phyloP scores from a whole-genome alignment of 306 rosid genomes.

The Vicia sativa region DNA sequence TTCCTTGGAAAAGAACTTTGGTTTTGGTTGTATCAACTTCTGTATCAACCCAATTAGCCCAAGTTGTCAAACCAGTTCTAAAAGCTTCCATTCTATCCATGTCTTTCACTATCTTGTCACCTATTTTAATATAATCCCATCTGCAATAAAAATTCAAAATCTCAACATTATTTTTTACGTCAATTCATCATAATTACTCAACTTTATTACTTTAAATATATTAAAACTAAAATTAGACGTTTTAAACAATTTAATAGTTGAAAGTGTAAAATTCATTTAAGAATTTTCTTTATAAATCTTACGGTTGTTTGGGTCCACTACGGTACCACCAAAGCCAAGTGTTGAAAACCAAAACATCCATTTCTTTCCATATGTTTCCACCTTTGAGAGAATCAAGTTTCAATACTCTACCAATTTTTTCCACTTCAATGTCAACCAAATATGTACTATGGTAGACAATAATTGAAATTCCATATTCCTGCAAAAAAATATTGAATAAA shows the following conservation, averaged over 20 bases:
- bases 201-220: too few species aligned
- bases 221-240: too few species aligned
- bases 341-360: constrained; percentile 70
- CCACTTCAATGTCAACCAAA: constrained; percentile 69
- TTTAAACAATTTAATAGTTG: too few species aligned
- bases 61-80: constrained; percentile 55
- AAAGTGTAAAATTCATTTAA: too few species aligned
- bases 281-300: too few species aligned
- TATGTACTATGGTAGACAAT: constrained; percentile 37
- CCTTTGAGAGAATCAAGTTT: constrained; percentile 64
- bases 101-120: constrained; percentile 48
- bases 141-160: constrained; percentile 39
- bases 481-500: not conserved
- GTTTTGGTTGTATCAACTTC: constrained; percentile 52
- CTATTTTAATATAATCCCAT: constrained; percentile 73
- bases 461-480: constrained; percentile 68
- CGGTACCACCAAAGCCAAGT: constrained; percentile 93
- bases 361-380: constrained; percentile 61
- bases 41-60: constrained; percentile 70
- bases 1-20: constrained; percentile 65
- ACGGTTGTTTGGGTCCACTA: constrained; percentile 63
- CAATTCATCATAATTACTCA: too few species aligned
- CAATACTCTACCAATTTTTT: constrained; percentile 55
- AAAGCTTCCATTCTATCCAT: constrained; percentile 78
- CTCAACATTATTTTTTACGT: not conserved